Base-by-base conservation (phyloP, 805 yeast genomes). In the Metschnikowia baotianmanensis region DNA sequence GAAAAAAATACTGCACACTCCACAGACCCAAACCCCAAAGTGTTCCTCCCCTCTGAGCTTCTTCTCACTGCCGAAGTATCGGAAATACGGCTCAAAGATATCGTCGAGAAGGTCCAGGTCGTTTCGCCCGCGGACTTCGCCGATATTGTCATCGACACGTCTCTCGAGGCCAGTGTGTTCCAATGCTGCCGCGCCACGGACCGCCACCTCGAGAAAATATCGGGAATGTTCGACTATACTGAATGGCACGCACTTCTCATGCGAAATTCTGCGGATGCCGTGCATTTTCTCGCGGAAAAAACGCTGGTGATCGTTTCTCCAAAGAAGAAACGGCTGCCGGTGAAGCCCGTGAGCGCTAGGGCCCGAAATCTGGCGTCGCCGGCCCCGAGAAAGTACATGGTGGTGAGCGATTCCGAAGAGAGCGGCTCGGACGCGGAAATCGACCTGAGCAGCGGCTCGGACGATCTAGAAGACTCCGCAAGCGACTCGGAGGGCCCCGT, bases 1-100 rank as follows among this genome's bases (percentile, higher is more conserved):
- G 28, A 25, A 25, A n/a, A 25, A 5, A 12, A 25, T 15, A 6
- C 28, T 4, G 13, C 15, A 9, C n/a, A n/a, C n/a, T n/a, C n/a
- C n/a, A n/a, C n/a, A 60, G 7, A 46, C 48, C 3, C 51, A 53
- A 21, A 11, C 22, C 20, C 24, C 18, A 7, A 8, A 6, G 28
- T 20, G 2, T 36, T 35, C 10, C 37, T 18, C 26, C 11, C 31
- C 16, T 32, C 69, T 50, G 88, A 82, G 56, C 40, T 82, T 5
- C 78, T 77, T 47, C 51, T 83, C 19, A 76, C 86, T 0, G 71
- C 84, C 3, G 71, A 73, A 24, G 39, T 66, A 15, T 72, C 69
- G 3, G 71, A 71, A 26, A 57, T 82, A 12, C 52, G 59, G 34
- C 58, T 80, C 2, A 47, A 45, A 1, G 68, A 77, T 33, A 65